Base-by-base conservation (phyloP, 345 rosid genomes). In the Zanthoxylum bungeanum region DNA sequence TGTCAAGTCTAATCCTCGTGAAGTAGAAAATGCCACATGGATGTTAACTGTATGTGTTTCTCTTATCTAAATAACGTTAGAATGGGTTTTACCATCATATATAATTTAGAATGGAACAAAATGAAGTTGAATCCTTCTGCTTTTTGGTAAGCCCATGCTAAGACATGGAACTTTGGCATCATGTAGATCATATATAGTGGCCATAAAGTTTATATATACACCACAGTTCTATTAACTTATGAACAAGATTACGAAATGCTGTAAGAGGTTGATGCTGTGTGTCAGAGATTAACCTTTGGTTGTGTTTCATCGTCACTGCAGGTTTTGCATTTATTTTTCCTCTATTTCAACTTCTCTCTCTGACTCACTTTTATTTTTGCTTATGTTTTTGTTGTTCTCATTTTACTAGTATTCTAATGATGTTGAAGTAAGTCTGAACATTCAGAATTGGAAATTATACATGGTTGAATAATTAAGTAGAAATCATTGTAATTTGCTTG, bases 1-100 rank as follows among this genome's bases (percentile, higher is more conserved):
- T 75, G 97, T 94, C 74, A 94, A 92, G 75, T 94, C 97, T 67
- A 93, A 93, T 85, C 98, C 98, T 30, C 95, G 94, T 51, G 97
- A 93, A 88, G 98, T 93, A 59, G 97, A 93, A 82, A 93, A 93
- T 37, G 98, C 98, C 30, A 91, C 97, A 21, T 91, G 97, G 98
- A 92, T 92, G 97, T 76, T 94, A 75, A 94, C 97, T 69, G 98
- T 94, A 84, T 82, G 97, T 85, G 21, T 36, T 57, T 57, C 27
- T 46, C 39, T 62, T 56, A 22, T 53, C 31, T 68, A 19, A 39
- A 56, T 68, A 4, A 51, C 31, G 42, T 71, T 72, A 42, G 22
- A 31, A 49, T 14, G 34, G 27, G 42, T 17, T 22, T n/a, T 5
- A n/a, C 39, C 39, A 31, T 27, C 30, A 44, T 34, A 27, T 44